Conservation (phyloP, 306 rosid genomes). For the Casuarina equisetifolia region DNA sequence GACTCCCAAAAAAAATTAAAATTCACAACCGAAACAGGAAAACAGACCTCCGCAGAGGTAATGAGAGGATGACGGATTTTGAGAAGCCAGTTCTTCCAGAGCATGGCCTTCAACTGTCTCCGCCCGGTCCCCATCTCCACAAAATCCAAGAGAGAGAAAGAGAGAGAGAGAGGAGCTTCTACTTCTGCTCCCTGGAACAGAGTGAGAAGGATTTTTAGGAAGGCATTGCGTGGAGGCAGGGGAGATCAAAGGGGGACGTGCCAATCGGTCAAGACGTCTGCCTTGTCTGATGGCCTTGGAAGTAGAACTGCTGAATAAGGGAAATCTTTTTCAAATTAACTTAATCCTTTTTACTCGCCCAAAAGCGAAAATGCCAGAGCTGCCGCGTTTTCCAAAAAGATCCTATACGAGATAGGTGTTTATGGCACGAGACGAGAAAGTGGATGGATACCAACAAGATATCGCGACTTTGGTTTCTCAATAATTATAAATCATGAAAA, state of each 20-base stretch:
- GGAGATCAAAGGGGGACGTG: neutral
- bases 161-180: neutral
- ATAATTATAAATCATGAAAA: no score
- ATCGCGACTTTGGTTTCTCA: no score
- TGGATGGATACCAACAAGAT: no score
- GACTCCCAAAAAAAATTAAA: neutral
- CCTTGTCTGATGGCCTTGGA: neutral
- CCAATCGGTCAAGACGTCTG: neutral
- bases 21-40: neutral
- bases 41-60: slow-evolving; percentile 75
- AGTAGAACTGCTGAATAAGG: neutral
- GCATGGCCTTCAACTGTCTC: slow-evolving; percentile 88
- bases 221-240: neutral
- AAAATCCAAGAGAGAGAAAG: slow-evolving; percentile 30
- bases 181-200: neutral
- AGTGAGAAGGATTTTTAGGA: neutral
- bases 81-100: slow-evolving; percentile 93
- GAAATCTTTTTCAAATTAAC: no score
- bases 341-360: neutral
- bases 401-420: neutral
- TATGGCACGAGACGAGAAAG: no score
- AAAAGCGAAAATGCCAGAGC: neutral
- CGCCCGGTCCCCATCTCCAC: slow-evolving; percentile 62
- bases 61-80: slow-evolving; percentile 86
- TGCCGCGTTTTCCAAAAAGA: neutral